Conservation (phyloP, 225 moss, liverwort and hornwort genomes). For the Thuidium tamariscinum region DNA sequence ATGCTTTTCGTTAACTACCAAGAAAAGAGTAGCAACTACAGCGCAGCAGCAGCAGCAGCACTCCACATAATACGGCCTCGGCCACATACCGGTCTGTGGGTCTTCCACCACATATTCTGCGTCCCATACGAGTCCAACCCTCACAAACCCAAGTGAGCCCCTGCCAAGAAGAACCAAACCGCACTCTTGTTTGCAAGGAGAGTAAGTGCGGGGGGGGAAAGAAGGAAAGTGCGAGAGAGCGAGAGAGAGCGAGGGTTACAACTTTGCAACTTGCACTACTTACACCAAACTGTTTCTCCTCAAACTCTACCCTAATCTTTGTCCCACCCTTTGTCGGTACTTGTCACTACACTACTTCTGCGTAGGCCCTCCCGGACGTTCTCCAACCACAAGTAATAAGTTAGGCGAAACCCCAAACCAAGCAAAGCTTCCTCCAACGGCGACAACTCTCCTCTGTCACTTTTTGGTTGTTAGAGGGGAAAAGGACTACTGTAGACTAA, state of each 20-base stretch:
- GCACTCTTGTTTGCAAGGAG: not conserved
- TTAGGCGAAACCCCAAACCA: not conserved
- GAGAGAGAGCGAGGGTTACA: not conserved
- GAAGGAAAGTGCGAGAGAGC: not conserved
- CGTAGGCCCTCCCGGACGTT: not conserved
- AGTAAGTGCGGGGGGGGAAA: not conserved
- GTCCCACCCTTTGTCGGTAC: not conserved
- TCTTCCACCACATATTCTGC: constrained; percentile 6
- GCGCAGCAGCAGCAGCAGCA: not conserved
- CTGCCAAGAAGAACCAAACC: not conserved
- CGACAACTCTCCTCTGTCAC: not conserved
- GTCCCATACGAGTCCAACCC: not conserved
- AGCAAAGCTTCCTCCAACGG: not conserved
- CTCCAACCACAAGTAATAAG: not conserved
- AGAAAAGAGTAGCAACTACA: not conserved
- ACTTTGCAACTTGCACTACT: not conserved
- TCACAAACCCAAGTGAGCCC: not conserved
- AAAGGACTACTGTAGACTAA: too few species aligned
- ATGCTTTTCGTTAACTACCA: not conserved
- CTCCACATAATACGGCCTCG: not conserved
- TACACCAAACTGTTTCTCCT: not conserved
- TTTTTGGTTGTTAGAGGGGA: not conserved
- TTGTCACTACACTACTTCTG: not conserved
- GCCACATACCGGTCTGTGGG: not conserved
- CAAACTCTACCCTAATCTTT: not conserved